phyloP scores from a whole-genome alignment of 129 eudicot genomes.

The Daucus carota region DH1_v3.0 NC_030381.2:52949501-52950000 shows the following conservation, averaged over 20 bases:
- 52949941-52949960: not conserved
- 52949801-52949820: constrained; percentile 80
- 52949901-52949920: not conserved
- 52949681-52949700: not conserved
- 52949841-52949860: constrained; percentile 54
- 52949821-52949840: constrained; percentile 73
- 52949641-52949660: not conserved
- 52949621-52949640: not conserved
- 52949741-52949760: too few species aligned
- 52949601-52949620: not conserved
- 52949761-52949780: not conserved
- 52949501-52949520: too few species aligned
- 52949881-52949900: not conserved
- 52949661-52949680: not conserved
- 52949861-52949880: constrained; percentile 46
- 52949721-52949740: too few species aligned
- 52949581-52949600: not conserved
- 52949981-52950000: not conserved
- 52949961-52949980: not conserved
- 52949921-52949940: not conserved
- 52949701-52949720: not conserved
- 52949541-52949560: not conserved
- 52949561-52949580: not conserved
- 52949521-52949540: not conserved
- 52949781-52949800: constrained; percentile 25